Evolutionary conservation across 345 rosid genomes (phyloP).

Genomic region (Arabidopsis arenosa): DNA sequence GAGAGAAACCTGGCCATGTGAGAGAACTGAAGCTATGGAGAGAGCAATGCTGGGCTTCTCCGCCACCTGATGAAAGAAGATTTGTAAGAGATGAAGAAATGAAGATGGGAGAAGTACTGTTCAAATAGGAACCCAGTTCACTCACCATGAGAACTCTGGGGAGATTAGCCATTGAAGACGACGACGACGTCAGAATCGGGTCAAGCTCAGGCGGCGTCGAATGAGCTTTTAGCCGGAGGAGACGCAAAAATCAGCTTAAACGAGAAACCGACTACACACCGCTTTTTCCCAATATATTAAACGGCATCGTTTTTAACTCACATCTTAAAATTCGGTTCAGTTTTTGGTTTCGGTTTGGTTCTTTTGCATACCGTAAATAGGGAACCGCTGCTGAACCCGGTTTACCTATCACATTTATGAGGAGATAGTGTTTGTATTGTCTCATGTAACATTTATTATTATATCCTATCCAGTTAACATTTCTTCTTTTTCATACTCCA

Average conservation of each 20-base stretch:
- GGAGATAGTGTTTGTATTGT: too few relatives aligned
- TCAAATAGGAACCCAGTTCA: neutral
- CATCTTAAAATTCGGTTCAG: neutral
- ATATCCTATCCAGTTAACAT: too few relatives aligned
- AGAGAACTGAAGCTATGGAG: constrained; percentile 84
- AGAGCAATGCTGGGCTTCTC: constrained; percentile 98
- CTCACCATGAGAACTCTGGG: constrained; percentile 56
- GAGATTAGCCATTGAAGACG: constrained; percentile 46
- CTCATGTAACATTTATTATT: too few relatives aligned
- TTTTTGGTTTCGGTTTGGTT: neutral
- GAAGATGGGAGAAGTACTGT: neutral
- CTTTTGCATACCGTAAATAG: neutral
- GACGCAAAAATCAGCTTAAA: neutral
- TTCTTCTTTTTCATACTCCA: too few relatives aligned
- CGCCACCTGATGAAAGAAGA: constrained; percentile 63
- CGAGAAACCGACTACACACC: neutral
- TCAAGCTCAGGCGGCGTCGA: constrained; percentile 30
- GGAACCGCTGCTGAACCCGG: too few relatives aligned
- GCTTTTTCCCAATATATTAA: neutral
- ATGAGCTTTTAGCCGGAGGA: constrained; percentile 5
- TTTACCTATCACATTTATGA: too few relatives aligned
- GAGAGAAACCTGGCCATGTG: constrained; percentile 62
- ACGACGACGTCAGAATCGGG: neutral
- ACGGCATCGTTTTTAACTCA: neutral
- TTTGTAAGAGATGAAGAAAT: neutral